Evolutionary conservation across 495 filamentous ascomycete genomes (phyloP), one percentile per base, ranked within the genome.

Genomic region (Aspergillus hancockii): DNA sequence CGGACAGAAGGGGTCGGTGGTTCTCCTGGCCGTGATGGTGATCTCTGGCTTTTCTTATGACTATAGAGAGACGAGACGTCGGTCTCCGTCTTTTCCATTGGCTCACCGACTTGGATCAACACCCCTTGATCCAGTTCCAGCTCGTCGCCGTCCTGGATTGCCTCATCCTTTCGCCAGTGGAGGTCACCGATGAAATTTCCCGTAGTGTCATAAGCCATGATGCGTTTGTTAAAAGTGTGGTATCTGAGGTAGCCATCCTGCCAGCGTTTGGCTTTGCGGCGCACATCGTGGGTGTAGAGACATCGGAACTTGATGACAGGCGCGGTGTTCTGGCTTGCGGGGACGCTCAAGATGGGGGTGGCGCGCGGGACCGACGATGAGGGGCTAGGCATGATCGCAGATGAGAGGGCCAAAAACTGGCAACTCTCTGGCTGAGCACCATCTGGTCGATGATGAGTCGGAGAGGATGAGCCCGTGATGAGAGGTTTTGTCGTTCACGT

Each of bases 191-290:
- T 79, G 61, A 87, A 90, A 71, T 94, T 90, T 0, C 90, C 83
- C 18, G 79, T 75, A 16, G 86, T 85, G 68, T 97, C 92, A 64
- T 93, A 93, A 21, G 94, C 89, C 92, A 97, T 96, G 40, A 92
- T 77, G 4, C 92, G 86, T 63, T 88, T 90, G 74, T 97, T 97
- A 80, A 95, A 95, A 2, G 90, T 89, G 69, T 97, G 92, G 67
- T 86, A 96, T 53, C 88, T 85, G 31, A 96, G 81, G 47, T 86
- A 85, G 43, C 93, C 93, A 88, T 97, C 93, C 63, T 93, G 90
- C 92, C 92, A 97, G 49, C 89, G 77, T 73, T 97, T 97, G 53
- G 88, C 85, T 72, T 97, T 97, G 52, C 89, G 83, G 9, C 87
- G 85, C 52, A 96, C 69, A 67, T 97, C 92, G 61, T 88, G 83